Percentiles rank a stretch among this genome's conserved stretches.
These are phyloP conservation scores for Blepharisma japonicum DNA, from an alignment of 73 alveolate species.

Conservation along the genomic window DNA sequence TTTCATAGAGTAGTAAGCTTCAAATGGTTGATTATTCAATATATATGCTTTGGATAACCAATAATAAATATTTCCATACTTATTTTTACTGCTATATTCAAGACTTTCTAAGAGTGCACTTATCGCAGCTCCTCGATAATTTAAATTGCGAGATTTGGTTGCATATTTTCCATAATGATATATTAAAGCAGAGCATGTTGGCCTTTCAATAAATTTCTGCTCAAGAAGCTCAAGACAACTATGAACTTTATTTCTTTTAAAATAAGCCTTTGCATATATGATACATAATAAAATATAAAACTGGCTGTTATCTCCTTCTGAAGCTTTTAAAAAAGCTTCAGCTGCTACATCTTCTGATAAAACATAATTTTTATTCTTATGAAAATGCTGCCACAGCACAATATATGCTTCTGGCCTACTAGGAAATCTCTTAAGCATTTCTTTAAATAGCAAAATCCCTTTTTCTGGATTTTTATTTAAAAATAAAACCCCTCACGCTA, in stretches of 20 bases:
- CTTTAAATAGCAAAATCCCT: constrained; percentile 45
- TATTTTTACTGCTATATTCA: not conserved
- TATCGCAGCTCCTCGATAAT: not conserved
- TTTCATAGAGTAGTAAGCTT: not conserved
- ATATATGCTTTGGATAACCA: not conserved
- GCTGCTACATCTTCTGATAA: not conserved
- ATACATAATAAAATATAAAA: not conserved
- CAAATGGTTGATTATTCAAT: not conserved
- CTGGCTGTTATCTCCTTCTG: not conserved
- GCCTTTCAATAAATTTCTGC: not conserved
- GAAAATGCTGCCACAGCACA: constrained; percentile 42
- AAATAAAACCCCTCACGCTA: constrained; percentile 60
- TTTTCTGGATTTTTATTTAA: constrained; percentile 12
- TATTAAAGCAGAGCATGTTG: not conserved
- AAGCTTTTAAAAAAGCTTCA: not conserved
- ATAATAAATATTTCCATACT: not conserved
- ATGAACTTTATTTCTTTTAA: not conserved
- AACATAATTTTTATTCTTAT: not conserved
- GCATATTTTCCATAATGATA: not conserved
- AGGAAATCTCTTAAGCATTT: constrained; percentile 37
- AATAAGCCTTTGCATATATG: not conserved
- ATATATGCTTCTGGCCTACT: constrained; percentile 57
- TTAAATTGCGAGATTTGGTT: not conserved
- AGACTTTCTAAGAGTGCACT: not conserved
- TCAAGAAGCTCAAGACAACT: constrained; percentile 1